Evolutionary conservation across 2,329 filamentous ascomycete species (phyloP).

Genomic region (Scedosporium boydii): DNA sequence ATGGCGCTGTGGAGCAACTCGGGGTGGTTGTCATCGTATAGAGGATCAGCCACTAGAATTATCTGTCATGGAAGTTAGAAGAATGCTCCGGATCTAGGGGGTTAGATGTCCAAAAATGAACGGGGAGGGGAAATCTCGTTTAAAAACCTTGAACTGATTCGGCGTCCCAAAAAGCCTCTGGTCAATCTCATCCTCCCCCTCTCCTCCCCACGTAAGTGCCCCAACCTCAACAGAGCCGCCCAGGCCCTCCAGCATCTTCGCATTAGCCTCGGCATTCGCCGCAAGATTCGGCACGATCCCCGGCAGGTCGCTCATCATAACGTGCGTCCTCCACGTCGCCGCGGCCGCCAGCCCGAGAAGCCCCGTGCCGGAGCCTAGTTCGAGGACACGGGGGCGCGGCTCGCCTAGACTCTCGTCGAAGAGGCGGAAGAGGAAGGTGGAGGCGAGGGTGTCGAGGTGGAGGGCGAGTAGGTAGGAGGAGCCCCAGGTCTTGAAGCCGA

Average conservation of each 20-base stretch:
- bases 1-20: slow-evolving; percentile 63
- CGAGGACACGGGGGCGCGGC: slow-evolving; percentile 42
- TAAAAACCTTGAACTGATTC: slow-evolving; percentile 41
- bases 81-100: background rate
- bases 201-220: slow-evolving; percentile 64
- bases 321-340: slow-evolving; percentile 53
- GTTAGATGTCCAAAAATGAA: background rate
- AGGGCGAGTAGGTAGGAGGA: slow-evolving; percentile 79
- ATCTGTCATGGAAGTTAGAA: slow-evolving; percentile 35
- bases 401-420: slow-evolving; percentile 26
- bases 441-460: slow-evolving; percentile 46
- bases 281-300: slow-evolving; percentile 73
- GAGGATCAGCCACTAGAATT: slow-evolving; percentile 73
- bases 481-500: slow-evolving; percentile 94
- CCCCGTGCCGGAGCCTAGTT: slow-evolving; percentile 84
- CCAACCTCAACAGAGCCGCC: slow-evolving; percentile 53
- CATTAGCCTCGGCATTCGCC: slow-evolving; percentile 63
- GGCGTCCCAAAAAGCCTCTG: slow-evolving; percentile 30
- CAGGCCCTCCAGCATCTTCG: slow-evolving; percentile 38
- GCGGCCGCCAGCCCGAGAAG: slow-evolving; percentile 83
- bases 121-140: background rate
- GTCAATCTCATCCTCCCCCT: slow-evolving; percentile 30
- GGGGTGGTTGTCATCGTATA: slow-evolving; percentile 83
- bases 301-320: slow-evolving; percentile 74
- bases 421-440: slow-evolving; percentile 33